Evolutionary conservation across 2,329 filamentous ascomycete genomes (phyloP), one percentile per base, ranked within the genome.

Genomic region (Zasmidium citrigriseum): DNA sequence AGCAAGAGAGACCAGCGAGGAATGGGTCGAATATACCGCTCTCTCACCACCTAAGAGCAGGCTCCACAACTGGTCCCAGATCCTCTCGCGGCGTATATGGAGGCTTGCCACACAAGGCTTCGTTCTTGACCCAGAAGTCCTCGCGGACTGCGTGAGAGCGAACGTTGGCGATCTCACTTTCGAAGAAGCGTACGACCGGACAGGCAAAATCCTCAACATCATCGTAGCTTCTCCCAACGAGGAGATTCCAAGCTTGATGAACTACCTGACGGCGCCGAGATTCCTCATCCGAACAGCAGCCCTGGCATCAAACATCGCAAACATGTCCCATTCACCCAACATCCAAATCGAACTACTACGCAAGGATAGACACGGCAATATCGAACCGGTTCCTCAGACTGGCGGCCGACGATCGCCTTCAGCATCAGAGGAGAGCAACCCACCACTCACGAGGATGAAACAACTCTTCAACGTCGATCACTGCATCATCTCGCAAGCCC

Each of bases 381-480:
- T 95, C 34, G 14, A 59, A 29, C 22, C 38, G 10, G 16, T 47
- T 9, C n/a, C 46, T 46, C 24, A 49, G 12, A 38, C 45, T 9
- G 52, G 46, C 20, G 18, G 27, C 25, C 47, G 83, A 86, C 86
- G 4, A 82, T 85, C 58, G 82, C 83, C 20, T 84, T 82, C 5
- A 87, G 89, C 72, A 82, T 82, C 45, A 87, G 90, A 61, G n/a
- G n/a, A n/a, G 85, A 52, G 85, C 45, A 87, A 86, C 63, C 86
- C 83, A 0, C 86, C 86, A 0, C 82, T 95, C 1, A 82, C 86
- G 54, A 85, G 90, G 41, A 87, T 95, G 25, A 86, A 89, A 5
- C 89, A 93, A 75, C 83, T 93, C 11, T 95, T 95, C 82, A 96
- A 96, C 72, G 90, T 96, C 54, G 96, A 96, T 71, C 93, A 97